phyloP scores from a whole-genome alignment of 1,284 basidiomycete genomes.

The Malassezia equina region DNA sequence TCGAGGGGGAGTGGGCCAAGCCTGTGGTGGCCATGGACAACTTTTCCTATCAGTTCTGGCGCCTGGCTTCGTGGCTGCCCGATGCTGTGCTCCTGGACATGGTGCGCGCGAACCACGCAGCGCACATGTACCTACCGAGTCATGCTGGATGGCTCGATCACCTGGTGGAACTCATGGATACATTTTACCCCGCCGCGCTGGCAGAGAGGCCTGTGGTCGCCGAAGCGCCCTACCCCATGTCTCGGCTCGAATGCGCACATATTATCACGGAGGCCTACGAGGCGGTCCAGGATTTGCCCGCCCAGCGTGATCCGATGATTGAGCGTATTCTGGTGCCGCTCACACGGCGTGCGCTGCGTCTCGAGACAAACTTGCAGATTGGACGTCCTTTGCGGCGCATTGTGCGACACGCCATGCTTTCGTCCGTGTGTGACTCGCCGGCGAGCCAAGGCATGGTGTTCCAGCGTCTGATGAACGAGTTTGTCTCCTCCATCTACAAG shows the following conservation, averaged over 20 bases:
- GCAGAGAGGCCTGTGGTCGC: slow-evolving; percentile 13
- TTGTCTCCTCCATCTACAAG: slow-evolving; percentile 18
- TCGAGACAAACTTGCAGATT: slow-evolving; percentile 26
- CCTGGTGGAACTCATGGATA: slow-evolving; percentile 32
- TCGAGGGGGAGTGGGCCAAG: slow-evolving; percentile 8
- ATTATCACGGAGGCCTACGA: slow-evolving; percentile 41
- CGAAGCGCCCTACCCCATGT: slow-evolving; percentile 6
- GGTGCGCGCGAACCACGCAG: slow-evolving; percentile 30
- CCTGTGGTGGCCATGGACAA: slow-evolving; percentile 33
- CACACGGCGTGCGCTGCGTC: slow-evolving; percentile 25
- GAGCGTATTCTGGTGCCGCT: slow-evolving; percentile 35
- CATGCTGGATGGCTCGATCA: slow-evolving; percentile 38
- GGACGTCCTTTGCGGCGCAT: slow-evolving; percentile 25
- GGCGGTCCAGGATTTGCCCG: slow-evolving; percentile 34
- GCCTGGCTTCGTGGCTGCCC: slow-evolving; percentile 37
- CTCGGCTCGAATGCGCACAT: slow-evolving; percentile 27
- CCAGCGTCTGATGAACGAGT: slow-evolving; percentile 6
- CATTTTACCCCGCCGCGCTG: slow-evolving; percentile 24
- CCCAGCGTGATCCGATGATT: slow-evolving; percentile 31
- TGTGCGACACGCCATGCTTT: slow-evolving; percentile 35
- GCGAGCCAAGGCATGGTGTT: background rate
- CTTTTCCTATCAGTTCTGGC: slow-evolving; percentile 30
- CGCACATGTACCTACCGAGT: slow-evolving; percentile 41
- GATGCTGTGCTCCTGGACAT: slow-evolving; percentile 32
- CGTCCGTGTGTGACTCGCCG: slow-evolving; percentile 7